These are phyloP conservation scores for Daldinia caldariorum DNA, from an alignment of 495 filamentous ascomycete species.

Conservation along the genomic window DNA sequence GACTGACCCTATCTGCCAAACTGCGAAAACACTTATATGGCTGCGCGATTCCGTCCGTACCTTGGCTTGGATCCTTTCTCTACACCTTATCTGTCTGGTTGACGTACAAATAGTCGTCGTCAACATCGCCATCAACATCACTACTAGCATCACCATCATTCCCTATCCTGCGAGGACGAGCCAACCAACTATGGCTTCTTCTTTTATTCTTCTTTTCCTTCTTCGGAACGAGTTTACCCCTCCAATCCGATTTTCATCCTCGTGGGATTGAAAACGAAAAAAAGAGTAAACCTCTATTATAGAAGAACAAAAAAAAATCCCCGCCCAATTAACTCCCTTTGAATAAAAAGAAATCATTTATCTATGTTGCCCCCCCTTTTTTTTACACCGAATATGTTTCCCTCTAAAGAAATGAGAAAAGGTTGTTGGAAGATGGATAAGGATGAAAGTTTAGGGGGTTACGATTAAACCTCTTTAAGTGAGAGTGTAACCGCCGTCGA, in stretches of 20 bases:
- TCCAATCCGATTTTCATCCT: constrained; percentile 11
- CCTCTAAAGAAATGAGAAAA: not conserved
- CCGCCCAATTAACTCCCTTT: constrained; percentile 17
- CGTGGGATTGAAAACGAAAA: constrained; percentile 1
- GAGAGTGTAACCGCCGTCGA: constrained; percentile 91
- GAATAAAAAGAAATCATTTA: not conserved
- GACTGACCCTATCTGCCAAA: not conserved
- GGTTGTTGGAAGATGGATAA: not conserved
- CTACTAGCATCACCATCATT: not conserved
- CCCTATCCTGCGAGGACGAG: constrained; percentile 14
- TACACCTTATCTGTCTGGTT: not conserved
- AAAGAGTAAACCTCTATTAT: constrained; percentile 29
- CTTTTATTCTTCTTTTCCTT: not conserved
- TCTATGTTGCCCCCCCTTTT: constrained; percentile 12
- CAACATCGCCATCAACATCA: not conserved
- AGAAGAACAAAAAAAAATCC: constrained; percentile 12
- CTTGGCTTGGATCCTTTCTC: not conserved
- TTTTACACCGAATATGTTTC: constrained; percentile 16
- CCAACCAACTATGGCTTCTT: constrained; percentile 12
- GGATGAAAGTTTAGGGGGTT: not conserved
- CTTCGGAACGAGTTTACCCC: not conserved
- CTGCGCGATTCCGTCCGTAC: not conserved
- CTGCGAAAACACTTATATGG: not conserved
- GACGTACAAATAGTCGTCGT: not conserved
- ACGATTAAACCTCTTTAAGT: constrained; percentile 62